phyloP scores from a whole-genome alignment of 2,329 filamentous ascomycete genomes.

The Calycina marina region DNA sequence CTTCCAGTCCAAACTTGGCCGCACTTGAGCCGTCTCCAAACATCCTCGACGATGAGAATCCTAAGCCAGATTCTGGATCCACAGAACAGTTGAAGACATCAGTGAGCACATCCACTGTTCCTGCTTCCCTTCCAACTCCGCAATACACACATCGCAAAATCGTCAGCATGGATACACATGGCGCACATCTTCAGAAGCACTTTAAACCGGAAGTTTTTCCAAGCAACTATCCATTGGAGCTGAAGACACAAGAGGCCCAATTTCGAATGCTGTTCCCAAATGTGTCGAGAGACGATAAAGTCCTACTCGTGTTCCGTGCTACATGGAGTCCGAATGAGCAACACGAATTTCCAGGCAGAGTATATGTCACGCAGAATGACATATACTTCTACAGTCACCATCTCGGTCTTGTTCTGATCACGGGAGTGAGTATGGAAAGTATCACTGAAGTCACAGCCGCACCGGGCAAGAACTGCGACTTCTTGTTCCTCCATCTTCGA shows the following conservation, averaged over 20 bases:
- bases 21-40: slow-evolving; percentile 16
- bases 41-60: slow-evolving; percentile 16
- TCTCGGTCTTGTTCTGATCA: slow-evolving; percentile 77
- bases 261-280: slow-evolving; percentile 84
- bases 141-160: slow-evolving; percentile 16
- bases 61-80: slow-evolving; percentile 14
- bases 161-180: slow-evolving; percentile 25
- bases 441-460: slow-evolving; percentile 84
- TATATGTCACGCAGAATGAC: slow-evolving; percentile 75
- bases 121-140: slow-evolving; percentile 6
- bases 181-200: slow-evolving; percentile 11
- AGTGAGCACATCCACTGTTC: slow-evolving; percentile 15
- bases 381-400: slow-evolving; percentile 97
- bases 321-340: slow-evolving; percentile 66
- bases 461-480: slow-evolving; percentile 83
- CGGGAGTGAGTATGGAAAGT: slow-evolving; percentile 54
- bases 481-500: slow-evolving; percentile 65
- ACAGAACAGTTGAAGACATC: slow-evolving; percentile 9
- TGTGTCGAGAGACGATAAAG: slow-evolving; percentile 61
- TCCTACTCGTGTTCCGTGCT: slow-evolving; percentile 84
- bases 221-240: slow-evolving; percentile 62
- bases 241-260: slow-evolving; percentile 80
- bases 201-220: slow-evolving; percentile 39
- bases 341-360: slow-evolving; percentile 67
- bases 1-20: slow-evolving; percentile 14